phyloP scores from a whole-genome alignment of 1,139 yeast genomes.

The Suhomyces ambrosiae region DNA sequence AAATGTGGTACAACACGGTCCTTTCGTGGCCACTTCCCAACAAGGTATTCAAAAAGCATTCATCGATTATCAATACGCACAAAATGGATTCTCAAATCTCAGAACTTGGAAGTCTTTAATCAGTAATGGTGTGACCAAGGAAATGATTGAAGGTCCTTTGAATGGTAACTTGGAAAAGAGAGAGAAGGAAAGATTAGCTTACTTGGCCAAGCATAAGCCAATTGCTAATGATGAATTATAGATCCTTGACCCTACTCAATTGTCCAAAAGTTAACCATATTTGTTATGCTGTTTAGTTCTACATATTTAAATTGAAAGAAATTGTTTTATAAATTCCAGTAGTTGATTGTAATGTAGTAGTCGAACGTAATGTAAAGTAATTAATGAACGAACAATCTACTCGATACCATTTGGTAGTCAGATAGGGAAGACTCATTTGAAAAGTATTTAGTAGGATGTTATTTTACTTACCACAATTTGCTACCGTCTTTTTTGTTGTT shows the following conservation, averaged over 20 bases:
- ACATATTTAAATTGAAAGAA: too few species aligned
- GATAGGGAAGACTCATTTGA: too few species aligned
- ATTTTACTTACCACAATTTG: too few species aligned
- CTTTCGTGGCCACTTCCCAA: conserved; percentile 73
- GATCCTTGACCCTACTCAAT: background rate
- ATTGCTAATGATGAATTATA: conserved; percentile 4
- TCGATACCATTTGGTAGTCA: too few species aligned
- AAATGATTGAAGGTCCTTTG: conserved; percentile 45
- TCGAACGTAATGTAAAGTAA: background rate
- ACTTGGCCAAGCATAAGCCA: conserved; percentile 19
- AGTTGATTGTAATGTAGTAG: background rate
- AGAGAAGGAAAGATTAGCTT: conserved; percentile 31
- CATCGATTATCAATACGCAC: conserved; percentile 64
- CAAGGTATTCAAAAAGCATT: conserved; percentile 63
- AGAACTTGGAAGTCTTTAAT: conserved; percentile 70
- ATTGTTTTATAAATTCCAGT: too few species aligned
- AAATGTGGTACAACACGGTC: conserved; percentile 84
- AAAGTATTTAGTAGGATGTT: too few species aligned
- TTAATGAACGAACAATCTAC: too few species aligned
- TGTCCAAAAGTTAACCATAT: background rate
- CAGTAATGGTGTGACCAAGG: conserved; percentile 57
- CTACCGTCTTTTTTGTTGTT: too few species aligned
- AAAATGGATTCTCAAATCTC: conserved; percentile 75
- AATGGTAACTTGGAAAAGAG: conserved; percentile 38
- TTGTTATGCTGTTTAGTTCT: background rate